Evolutionary conservation across 2,329 filamentous ascomycete genomes (phyloP).

Genomic region (Penicillium hesseltinei): DNA sequence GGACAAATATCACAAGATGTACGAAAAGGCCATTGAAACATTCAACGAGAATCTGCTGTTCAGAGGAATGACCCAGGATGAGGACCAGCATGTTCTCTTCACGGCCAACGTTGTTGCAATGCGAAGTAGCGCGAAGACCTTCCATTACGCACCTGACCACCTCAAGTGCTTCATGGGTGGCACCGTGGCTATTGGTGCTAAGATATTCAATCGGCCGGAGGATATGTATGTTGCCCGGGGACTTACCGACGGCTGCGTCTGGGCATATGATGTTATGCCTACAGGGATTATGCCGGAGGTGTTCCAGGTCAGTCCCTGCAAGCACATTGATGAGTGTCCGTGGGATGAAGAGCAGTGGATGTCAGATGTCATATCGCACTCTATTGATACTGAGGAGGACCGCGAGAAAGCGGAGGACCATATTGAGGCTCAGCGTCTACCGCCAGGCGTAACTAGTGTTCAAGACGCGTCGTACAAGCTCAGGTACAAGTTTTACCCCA

Average conservation of each 20-base stretch:
- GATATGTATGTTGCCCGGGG: constrained; percentile 57
- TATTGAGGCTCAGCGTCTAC: constrained; percentile 23
- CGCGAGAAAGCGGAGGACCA: constrained; percentile 19
- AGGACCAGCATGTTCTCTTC: constrained; percentile 41
- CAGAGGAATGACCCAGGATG: constrained; percentile 44
- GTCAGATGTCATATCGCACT: constrained; percentile 24
- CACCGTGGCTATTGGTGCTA: constrained; percentile 60
- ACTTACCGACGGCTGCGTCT: constrained; percentile 60
- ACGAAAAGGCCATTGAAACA: constrained; percentile 39
- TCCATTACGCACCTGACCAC: constrained; percentile 52
- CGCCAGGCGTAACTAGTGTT: constrained; percentile 30
- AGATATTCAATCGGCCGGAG: constrained; percentile 54
- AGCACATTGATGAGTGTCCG: constrained; percentile 42
- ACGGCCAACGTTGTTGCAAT: constrained; percentile 32
- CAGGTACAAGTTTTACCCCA: constrained; percentile 22
- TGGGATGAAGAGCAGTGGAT: constrained; percentile 54
- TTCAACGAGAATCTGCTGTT: constrained; percentile 45
- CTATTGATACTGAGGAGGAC: constrained; percentile 19
- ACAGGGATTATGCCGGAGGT: constrained; percentile 62
- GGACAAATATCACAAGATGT: constrained; percentile 46
- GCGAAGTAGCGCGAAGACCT: constrained; percentile 14
- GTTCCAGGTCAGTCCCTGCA: constrained; percentile 54
- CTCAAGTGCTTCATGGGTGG: constrained; percentile 61
- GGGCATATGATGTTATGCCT: constrained; percentile 58
- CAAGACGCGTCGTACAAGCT: constrained; percentile 32